Evolutionary conservation across 2,329 filamentous ascomycete genomes (phyloP).

Genomic region (Fusarium secorum): DNA sequence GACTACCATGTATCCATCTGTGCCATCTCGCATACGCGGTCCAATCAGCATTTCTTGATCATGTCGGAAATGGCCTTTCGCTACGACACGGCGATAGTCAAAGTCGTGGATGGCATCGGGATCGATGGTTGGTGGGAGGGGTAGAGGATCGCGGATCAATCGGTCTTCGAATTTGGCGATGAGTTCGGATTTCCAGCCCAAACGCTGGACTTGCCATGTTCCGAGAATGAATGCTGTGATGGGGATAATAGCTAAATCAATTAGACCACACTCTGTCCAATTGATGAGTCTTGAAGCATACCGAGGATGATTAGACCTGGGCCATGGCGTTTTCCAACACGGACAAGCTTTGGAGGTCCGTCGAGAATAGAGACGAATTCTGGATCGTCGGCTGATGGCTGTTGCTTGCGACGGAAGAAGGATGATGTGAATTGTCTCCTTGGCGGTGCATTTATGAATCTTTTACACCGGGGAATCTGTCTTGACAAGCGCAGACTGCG

Average conservation of each 20-base stretch:
- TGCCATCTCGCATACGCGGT: slow-evolving; percentile 85
- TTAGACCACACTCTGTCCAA: background rate
- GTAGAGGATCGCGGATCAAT: slow-evolving; percentile 82
- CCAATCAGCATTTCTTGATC: slow-evolving; percentile 97
- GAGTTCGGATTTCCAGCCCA: slow-evolving; percentile 93
- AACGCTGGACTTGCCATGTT: slow-evolving; percentile 92
- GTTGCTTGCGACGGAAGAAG: slow-evolving; percentile 42
- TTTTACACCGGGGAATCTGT: slow-evolving; percentile 14
- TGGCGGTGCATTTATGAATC: slow-evolving; percentile 13
- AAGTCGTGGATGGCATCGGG: slow-evolving; percentile 85
- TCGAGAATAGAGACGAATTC: slow-evolving; percentile 87
- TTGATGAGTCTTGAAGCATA: slow-evolving; percentile 43
- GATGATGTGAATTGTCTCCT: slow-evolving; percentile 31
- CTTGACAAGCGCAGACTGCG: slow-evolving; percentile 38
- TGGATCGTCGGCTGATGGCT: slow-evolving; percentile 73
- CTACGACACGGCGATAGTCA: slow-evolving; percentile 85
- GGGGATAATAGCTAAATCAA: slow-evolving; percentile 75
- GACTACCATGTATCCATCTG: slow-evolving; percentile 89
- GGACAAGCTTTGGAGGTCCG: slow-evolving; percentile 81
- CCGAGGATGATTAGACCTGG: slow-evolving; percentile 81
- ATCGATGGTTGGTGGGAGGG: slow-evolving; percentile 84
- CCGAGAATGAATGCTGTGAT: slow-evolving; percentile 89
- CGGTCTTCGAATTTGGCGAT: slow-evolving; percentile 93
- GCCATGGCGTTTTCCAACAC: slow-evolving; percentile 75
- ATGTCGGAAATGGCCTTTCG: slow-evolving; percentile 78